These are phyloP conservation scores for Colletotrichum godetiae DNA, from an alignment of 2,329 filamentous ascomycete genomes.

Conservation along the genomic window DNA sequence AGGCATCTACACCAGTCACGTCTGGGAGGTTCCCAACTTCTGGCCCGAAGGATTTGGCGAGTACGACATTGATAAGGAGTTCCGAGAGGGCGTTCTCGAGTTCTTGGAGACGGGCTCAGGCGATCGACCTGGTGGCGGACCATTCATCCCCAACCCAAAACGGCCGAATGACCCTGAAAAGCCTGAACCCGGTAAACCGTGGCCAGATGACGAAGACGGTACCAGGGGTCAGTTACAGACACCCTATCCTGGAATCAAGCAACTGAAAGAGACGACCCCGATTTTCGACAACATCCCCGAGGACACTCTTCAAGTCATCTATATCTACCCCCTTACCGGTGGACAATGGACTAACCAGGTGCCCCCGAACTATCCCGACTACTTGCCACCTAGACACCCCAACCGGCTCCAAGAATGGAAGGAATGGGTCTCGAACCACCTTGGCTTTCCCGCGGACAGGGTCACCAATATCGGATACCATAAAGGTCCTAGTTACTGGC, in stretches of 20 bases:
- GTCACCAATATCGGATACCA: neutral
- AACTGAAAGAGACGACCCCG: neutral
- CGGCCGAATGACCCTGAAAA: too few relatives aligned
- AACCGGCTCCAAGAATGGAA: neutral
- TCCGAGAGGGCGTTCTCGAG: neutral
- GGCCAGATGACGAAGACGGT: neutral
- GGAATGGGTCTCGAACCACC: neutral
- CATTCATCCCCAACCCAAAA: neutral
- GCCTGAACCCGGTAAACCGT: too few relatives aligned
- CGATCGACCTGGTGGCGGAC: neutral
- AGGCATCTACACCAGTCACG: constrained; percentile 26
- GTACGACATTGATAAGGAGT: neutral
- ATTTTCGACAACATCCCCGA: neutral
- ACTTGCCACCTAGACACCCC: neutral
- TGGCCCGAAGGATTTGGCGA: neutral
- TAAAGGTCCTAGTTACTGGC: constrained; percentile 1
- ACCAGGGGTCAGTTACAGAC: neutral
- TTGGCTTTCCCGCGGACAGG: constrained; percentile 3
- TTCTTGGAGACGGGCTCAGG: constrained; percentile 1
- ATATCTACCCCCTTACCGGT: neutral
- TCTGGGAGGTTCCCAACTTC: constrained; percentile 30
- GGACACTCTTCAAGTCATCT: neutral
- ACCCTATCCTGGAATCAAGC: neutral
- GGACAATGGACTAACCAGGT: neutral
- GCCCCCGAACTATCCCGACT: constrained; percentile 6